Evolutionary conservation across 1,284 basidiomycete genomes (phyloP).

Genomic region (Trametes versicolor): DNA sequence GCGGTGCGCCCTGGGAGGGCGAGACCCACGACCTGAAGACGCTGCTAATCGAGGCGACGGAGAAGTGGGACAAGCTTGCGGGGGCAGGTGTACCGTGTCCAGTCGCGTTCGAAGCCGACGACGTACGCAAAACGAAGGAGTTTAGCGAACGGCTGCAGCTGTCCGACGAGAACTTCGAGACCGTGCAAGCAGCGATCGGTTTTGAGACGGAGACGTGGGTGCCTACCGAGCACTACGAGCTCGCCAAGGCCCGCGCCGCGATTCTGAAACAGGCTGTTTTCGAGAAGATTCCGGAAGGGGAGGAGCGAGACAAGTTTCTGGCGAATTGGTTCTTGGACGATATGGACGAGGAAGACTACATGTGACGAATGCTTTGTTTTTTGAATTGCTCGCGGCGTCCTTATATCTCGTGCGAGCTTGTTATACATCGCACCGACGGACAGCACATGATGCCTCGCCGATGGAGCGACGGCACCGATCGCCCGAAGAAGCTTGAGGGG

Average conservation of each 20-base stretch:
- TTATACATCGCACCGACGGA: too few species aligned
- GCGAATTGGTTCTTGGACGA: constrained; percentile 16
- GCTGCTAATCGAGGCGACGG: constrained; percentile 51
- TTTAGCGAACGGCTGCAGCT: constrained; percentile 33
- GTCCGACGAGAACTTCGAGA: constrained; percentile 39
- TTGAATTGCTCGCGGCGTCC: not conserved
- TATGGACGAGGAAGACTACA: constrained; percentile 10
- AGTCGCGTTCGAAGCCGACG: constrained; percentile 53
- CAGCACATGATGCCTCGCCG: too few species aligned
- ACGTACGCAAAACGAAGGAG: constrained; percentile 51
- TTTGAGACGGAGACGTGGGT: constrained; percentile 54
- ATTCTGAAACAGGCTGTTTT: constrained; percentile 47
- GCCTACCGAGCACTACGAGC: constrained; percentile 48
- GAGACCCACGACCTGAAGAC: constrained; percentile 54
- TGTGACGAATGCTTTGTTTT: not conserved
- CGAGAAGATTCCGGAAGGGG: constrained; percentile 16
- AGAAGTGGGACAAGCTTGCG: constrained; percentile 50
- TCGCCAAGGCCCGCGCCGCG: constrained; percentile 45
- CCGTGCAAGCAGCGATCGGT: constrained; percentile 40
- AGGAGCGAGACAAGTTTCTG: constrained; percentile 3
- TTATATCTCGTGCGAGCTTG: too few species aligned
- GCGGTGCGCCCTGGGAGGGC: constrained; percentile 55
- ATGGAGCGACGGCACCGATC: too few species aligned
- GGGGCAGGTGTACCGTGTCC: constrained; percentile 53
- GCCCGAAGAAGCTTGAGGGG: too few species aligned